These are phyloP conservation scores for Lenwebbia sp. DNA, from an alignment of 345 rosid species.

Conservation along the genomic window DNA sequence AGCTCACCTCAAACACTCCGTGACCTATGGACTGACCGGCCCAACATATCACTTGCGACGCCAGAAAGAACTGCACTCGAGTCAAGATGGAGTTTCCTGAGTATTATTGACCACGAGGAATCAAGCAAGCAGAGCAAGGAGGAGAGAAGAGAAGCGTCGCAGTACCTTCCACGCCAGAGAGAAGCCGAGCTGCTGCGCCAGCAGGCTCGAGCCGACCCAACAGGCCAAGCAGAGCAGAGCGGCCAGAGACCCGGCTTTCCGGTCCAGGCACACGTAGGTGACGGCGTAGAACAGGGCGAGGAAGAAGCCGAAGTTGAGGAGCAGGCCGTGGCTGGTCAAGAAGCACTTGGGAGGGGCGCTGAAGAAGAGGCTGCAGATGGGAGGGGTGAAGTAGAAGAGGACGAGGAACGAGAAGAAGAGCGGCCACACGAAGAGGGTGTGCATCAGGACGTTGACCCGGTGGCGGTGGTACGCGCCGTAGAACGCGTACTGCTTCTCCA, in stretches of 20 bases:
- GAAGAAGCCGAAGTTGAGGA: constrained; percentile 45
- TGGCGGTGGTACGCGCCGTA: constrained; percentile 37
- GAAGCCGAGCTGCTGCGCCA: constrained; percentile 3
- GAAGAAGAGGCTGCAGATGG: constrained; percentile 19
- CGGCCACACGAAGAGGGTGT: constrained; percentile 55
- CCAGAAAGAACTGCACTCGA: not conserved
- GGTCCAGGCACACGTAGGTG: constrained; percentile 36
- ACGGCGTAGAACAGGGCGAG: constrained; percentile 26
- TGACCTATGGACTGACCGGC: constrained; percentile 3
- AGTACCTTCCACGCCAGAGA: constrained; percentile 8
- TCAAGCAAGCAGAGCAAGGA: not conserved
- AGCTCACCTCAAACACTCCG: not conserved
- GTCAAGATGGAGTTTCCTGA: not conserved
- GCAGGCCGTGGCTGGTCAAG: constrained; percentile 11
- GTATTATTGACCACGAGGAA: not conserved
- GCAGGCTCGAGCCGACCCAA: constrained; percentile 4
- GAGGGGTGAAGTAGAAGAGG: constrained; percentile 40
- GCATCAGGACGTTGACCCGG: constrained; percentile 29
- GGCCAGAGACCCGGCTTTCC: constrained; percentile 48
- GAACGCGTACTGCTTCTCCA: constrained; percentile 40
- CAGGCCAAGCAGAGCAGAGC: constrained; percentile 31
- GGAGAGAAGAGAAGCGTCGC: not conserved
- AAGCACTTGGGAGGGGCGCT: constrained; percentile 10
- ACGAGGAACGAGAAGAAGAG: constrained; percentile 40
- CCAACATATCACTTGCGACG: constrained; percentile 1